Percentiles rank a stretch among this genome's conserved stretches.
These are phyloP conservation scores for Leccinum uliginosum DNA, from an alignment of 768 basidiomycete species.

Conservation along the genomic window DNA sequence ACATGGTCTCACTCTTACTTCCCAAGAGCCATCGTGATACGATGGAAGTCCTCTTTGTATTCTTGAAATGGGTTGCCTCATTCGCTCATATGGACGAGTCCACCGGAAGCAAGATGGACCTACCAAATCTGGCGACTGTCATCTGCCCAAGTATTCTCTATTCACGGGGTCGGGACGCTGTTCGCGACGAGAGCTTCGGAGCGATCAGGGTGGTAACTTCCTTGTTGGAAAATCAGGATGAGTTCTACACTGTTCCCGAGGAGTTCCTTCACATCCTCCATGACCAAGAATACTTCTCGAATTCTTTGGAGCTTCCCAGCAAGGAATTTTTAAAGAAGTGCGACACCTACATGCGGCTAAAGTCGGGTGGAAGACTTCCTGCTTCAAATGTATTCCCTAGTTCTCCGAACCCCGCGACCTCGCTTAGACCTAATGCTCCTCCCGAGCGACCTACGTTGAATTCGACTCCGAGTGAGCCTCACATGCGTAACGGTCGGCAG, in stretches of 20 bases:
- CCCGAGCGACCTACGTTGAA: constrained; percentile 46
- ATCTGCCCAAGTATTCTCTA: constrained; percentile 98
- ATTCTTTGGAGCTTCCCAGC: constrained; percentile 81
- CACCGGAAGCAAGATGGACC: constrained; percentile 98
- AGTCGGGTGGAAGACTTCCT: constrained; percentile 50
- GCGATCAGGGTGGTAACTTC: constrained; percentile 83
- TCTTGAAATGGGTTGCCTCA: constrained; percentile 99
- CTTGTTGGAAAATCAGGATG: constrained; percentile 89
- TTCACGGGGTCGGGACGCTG: constrained; percentile 77
- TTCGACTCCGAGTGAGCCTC: constrained; percentile 35
- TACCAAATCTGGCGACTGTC: constrained; percentile 92
- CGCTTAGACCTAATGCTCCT: constrained; percentile 30
- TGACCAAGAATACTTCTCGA: constrained; percentile 90
- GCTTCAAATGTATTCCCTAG: constrained; percentile 28
- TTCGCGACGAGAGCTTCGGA: constrained; percentile 88
- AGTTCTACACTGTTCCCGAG: constrained; percentile 90
- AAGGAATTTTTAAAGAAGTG: constrained; percentile 97
- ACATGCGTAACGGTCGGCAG: constrained; percentile 36
- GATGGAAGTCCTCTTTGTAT: constrained; percentile 95
- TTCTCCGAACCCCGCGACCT: constrained; percentile 22
- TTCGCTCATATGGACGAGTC: constrained; percentile 98
- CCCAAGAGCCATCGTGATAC: constrained; percentile 96
- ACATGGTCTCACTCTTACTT: constrained; percentile 79
- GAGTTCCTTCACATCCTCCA: constrained; percentile 84
- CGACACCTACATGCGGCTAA: constrained; percentile 81